Evolutionary conservation across 345 rosid genomes (phyloP), one percentile per base, ranked within the genome.

Genomic region (Lumnitzera racemosa): DNA sequence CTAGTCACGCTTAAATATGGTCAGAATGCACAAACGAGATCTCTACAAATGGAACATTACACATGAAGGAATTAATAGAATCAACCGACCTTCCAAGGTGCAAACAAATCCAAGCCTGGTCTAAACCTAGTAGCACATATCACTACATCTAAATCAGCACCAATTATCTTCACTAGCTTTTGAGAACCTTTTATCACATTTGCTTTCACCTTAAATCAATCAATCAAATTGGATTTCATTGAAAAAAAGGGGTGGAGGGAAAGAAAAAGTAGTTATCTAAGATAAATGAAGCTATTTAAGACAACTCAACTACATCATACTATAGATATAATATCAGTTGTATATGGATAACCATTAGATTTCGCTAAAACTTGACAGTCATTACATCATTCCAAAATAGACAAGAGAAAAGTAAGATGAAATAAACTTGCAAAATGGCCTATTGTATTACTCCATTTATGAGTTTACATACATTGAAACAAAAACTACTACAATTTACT

Each of bases 91-190:
- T 87, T 89, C 98, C 96, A 91, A 47, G 96, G 96, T 61, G 96
- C 77, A 53, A 89, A 79, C 61, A 87, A 64, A 79, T 89, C 88
- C 82, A 82, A 87, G 0, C 96, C 88, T 0, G 86, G 90, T 58
- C 83, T 72, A 76, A 91, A 91, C 15, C 98, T 92, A 0, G 95
- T 77, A 48, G 98, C 96, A 36, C 98, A 91, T 54, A 91, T 66
- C 54, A 87, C 96, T 65, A 90, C 96, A 24, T 85, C 85, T 9
- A 91, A 83, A 72, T 87, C 98, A 55, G 76, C 81, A 8, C 96
- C 95, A 48, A 87, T 86, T 57, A 76, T 95, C 65, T 89, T 85
- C 12, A 88, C 88, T 64, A 89, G 67, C 84, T 86, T 91, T 46
- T 64, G 84, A 27, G 89, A 65, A n/a, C 98, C 88, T 67, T 80